These are phyloP conservation scores for Sanguinoderma infundibulare DNA, from an alignment of 1,284 basidiomycete genomes.

Conservation along the genomic window DNA sequence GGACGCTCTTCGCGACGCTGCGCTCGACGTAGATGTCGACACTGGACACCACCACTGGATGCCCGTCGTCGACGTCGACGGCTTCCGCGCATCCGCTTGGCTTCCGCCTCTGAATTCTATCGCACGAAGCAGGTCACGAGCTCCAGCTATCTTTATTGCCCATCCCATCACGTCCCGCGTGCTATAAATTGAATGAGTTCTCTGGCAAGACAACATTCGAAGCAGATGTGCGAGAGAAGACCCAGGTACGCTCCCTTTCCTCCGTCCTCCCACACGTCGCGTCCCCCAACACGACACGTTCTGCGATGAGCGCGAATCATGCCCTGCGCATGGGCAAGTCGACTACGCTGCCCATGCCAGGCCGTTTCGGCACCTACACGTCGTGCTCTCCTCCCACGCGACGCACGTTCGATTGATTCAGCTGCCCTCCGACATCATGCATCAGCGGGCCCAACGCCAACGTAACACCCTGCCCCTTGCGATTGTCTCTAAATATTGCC, in stretches of 20 bases:
- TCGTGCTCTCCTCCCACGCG: slow-evolving; percentile 7
- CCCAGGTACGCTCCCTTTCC: too few species aligned
- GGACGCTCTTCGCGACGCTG: too few species aligned
- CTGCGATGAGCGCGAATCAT: background rate
- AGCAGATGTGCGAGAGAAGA: too few species aligned
- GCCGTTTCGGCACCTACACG: background rate
- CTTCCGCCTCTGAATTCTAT: too few species aligned
- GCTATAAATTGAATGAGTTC: too few species aligned
- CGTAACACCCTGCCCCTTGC: background rate
- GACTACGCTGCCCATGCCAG: background rate
- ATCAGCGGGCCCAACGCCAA: background rate
- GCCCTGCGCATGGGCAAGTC: background rate
- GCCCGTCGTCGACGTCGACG: background rate
- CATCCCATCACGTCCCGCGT: background rate
- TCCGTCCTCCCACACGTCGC: too few species aligned
- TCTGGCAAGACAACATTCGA: too few species aligned
- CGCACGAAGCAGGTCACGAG: too few species aligned
- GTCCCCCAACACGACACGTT: background rate
- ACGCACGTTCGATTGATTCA: slow-evolving; percentile 22
- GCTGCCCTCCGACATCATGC: slow-evolving; percentile 5
- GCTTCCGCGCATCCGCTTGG: background rate
- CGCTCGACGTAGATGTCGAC: too few species aligned
- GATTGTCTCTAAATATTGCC: slow-evolving; percentile 5
- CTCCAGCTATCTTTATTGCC: too few species aligned
- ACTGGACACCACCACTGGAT: background rate